phyloP scores from a whole-genome alignment of 2,329 filamentous ascomycete species.

The Penicillium sp. region DNA sequence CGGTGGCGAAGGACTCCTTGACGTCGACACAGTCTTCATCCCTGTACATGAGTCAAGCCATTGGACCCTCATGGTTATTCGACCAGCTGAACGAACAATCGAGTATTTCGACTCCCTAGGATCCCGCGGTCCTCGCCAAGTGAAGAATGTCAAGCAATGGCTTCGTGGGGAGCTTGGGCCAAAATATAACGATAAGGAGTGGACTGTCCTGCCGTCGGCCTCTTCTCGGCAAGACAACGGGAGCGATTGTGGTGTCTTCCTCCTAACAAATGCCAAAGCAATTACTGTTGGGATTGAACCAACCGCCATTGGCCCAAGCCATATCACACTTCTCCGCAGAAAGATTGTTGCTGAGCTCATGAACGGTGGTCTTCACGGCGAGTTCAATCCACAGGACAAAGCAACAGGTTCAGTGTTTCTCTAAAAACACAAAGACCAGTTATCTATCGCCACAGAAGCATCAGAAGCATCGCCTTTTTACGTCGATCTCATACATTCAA shows the following conservation, averaged over 20 bases:
- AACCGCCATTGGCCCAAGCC: constrained; percentile 40
- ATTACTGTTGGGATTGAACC: constrained; percentile 47
- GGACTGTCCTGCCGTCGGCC: constrained; percentile 40
- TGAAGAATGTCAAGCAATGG: constrained; percentile 43
- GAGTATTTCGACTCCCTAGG: constrained; percentile 52
- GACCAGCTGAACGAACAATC: constrained; percentile 44
- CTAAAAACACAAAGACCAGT: constrained; percentile 14
- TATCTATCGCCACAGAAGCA: neutral
- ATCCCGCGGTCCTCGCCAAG: constrained; percentile 31
- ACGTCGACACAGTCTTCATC: constrained; percentile 49
- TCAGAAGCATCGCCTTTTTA: neutral
- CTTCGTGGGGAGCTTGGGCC: constrained; percentile 44
- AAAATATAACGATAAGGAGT: constrained; percentile 45
- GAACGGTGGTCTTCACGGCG: constrained; percentile 46
- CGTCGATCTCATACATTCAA: neutral
- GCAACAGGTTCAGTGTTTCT: constrained; percentile 23
- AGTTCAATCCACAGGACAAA: constrained; percentile 37
- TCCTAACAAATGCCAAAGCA: constrained; percentile 51
- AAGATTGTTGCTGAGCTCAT: constrained; percentile 52
- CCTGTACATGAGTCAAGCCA: constrained; percentile 49
- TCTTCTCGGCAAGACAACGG: constrained; percentile 50
- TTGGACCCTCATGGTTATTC: constrained; percentile 51
- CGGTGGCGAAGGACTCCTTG: constrained; percentile 44
- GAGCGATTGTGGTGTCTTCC: constrained; percentile 53
- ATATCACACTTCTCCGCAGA: constrained; percentile 44